Conservation (phyloP, 768 basidiomycete species). For the Thelephora ganbajun region DNA sequence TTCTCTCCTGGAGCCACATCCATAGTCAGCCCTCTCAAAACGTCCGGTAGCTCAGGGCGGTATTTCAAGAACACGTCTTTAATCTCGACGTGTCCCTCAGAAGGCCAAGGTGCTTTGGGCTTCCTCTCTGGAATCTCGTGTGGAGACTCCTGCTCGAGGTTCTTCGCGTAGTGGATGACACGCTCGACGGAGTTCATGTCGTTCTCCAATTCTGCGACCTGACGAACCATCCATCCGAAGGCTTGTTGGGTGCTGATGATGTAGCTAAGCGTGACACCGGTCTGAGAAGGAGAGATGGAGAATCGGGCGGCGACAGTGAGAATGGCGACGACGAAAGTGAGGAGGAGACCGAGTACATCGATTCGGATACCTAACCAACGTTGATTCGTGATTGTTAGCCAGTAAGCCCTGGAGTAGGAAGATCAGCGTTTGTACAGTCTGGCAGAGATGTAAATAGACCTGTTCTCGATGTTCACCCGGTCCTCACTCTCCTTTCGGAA, state of each 20-base stretch:
- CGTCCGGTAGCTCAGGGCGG: conserved; percentile 76
- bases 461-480: conserved; percentile 75
- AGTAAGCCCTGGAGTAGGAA: conserved; percentile 55
- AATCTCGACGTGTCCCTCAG: conserved; percentile 58
- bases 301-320: conserved; percentile 64
- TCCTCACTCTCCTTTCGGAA: conserved; percentile 66
- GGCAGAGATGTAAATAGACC: conserved; percentile 22
- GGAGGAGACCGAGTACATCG: conserved; percentile 63
- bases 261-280: conserved; percentile 65
- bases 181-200: conserved; percentile 89
- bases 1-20: conserved; percentile 66
- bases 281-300: conserved; percentile 66
- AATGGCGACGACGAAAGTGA: conserved; percentile 71
- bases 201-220: conserved; percentile 80
- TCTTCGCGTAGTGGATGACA: conserved; percentile 65
- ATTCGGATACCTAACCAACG: conserved; percentile 83
- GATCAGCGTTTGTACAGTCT: conserved; percentile 1
- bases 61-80: conserved; percentile 69
- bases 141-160: conserved; percentile 72
- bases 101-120: conserved; percentile 60
- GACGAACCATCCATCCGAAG: conserved; percentile 66
- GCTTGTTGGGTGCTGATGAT: conserved; percentile 69
- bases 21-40: conserved; percentile 74
- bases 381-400: conserved; percentile 79
- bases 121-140: conserved; percentile 47